These are phyloP conservation scores for Xylaria sp. DNA, from an alignment of 495 filamentous ascomycete species.

Conservation along the genomic window DNA sequence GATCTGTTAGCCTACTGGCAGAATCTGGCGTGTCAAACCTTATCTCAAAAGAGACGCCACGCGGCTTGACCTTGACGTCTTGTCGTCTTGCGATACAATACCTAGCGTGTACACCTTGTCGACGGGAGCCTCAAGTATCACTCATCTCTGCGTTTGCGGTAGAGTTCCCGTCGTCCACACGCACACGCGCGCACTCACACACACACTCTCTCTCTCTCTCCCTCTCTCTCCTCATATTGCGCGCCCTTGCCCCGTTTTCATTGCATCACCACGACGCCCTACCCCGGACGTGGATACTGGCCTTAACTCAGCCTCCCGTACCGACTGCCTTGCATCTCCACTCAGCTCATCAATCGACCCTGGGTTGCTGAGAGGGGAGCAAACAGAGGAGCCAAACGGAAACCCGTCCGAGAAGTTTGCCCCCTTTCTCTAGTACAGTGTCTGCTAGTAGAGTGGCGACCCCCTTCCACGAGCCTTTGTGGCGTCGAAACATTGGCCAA, in stretches of 20 bases:
- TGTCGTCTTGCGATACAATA: constrained; percentile 8
- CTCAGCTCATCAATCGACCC: not conserved
- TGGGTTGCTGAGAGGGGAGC: not conserved
- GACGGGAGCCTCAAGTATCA: constrained; percentile 14
- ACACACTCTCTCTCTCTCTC: too few species aligned
- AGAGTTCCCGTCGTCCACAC: constrained; percentile 6
- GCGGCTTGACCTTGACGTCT: constrained; percentile 8
- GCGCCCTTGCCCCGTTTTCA: not conserved
- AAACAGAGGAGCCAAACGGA: constrained; percentile 21
- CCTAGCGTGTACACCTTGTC: constrained; percentile 3
- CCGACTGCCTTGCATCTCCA: constrained; percentile 4
- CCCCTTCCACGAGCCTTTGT: constrained; percentile 9
- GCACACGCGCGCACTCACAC: too few species aligned
- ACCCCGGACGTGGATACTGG: constrained; percentile 25
- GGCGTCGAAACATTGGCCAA: constrained; percentile 18
- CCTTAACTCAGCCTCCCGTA: constrained; percentile 24
- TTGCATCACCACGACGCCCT: constrained; percentile 9
- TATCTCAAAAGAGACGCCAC: not conserved
- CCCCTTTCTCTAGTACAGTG: not conserved
- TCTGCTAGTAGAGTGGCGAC: constrained; percentile 4
- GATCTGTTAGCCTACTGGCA: constrained; percentile 6
- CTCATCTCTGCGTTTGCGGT: not conserved
- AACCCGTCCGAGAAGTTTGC: not conserved
- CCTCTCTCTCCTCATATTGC: constrained; percentile 3
- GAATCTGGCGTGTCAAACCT: constrained; percentile 13